Base-by-base conservation (phyloP, 2,329 filamentous ascomycete genomes). In the Sporothrix pallida region DNA sequence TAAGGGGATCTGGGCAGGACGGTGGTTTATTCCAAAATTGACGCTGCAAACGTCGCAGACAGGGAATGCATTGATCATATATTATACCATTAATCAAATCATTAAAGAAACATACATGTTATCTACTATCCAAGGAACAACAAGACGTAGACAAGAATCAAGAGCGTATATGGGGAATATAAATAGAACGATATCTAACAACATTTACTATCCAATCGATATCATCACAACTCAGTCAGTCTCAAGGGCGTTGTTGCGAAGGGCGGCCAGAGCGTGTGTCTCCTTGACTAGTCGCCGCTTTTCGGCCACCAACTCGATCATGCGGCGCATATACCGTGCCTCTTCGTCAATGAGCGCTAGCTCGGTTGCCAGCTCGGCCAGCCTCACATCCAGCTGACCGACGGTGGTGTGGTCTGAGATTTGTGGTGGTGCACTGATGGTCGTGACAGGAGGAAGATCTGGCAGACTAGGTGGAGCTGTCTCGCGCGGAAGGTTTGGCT, bases 231-330 rank as follows among this genome's bases (percentile, higher is more conserved):
- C 17, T 23, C 13, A 48, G 13, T 67, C 42, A 17, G 62, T 17
- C n/a, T 13, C 37, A 3, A 67, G 42, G 5, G 67, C 50, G 17
- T n/a, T 44, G 31, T 56, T 70, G 9, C 31, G 67, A 31, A 70
- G 67, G 10, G 50, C 48, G 7, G 10, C 26, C 31, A 70, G 5
- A 17, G 8, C 23, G 9, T 56, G 48, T 9, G 48, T 70, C 67
- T 70, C 67, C 17, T 56, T 50, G 31, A 70, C 23, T 2, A 70
- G 31, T 10, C 67, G 67, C 67, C 67, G 26, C 50, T 70, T 70
- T n/a, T 56, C 67, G 17, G 50, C 50, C 15, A 70, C 50, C 50
- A 70, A 31, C 67, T 70, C 67, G 17, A 70, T 70, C 67, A 70
- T 70, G 10, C 48, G 67, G 20, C 31, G 50, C 31, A 56, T 54